A percentile compares a stretch with the other conserved stretches of the same genome.
These are phyloP conservation scores for Leishmania arabica DNA, from an alignment of 208 protist genomes.

Conservation along the genomic window DNA sequence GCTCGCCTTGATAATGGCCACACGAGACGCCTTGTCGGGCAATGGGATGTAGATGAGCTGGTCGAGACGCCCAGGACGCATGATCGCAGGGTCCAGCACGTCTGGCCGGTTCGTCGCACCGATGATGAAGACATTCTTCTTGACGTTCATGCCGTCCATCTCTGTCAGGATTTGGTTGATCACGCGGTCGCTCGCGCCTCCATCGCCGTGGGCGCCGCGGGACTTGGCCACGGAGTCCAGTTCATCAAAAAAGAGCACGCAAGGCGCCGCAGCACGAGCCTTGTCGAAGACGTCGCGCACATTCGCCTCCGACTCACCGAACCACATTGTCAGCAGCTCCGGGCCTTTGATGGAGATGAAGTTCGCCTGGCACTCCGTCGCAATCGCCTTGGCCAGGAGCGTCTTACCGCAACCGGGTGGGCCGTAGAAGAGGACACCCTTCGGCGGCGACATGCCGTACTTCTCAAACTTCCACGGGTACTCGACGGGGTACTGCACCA, in stretches of 20 bases:
- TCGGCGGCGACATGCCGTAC: conserved; percentile 99
- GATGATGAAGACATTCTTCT: conserved; percentile 99
- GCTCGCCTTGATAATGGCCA: conserved; percentile 97
- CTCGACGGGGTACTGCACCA: conserved; percentile 99
- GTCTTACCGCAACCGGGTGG: conserved; percentile 99
- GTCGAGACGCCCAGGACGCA: conserved; percentile 97
- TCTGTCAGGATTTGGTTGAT: conserved; percentile 99
- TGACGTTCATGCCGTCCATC: conserved; percentile 99
- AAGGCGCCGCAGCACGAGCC: conserved; percentile 98
- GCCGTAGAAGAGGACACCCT: conserved; percentile 98
- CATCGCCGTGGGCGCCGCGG: conserved; percentile 97
- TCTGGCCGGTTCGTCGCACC: conserved; percentile 99
- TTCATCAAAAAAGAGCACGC: conserved; percentile 99
- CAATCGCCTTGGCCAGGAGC: conserved; percentile 97
- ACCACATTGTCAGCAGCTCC: conserved; percentile 99
- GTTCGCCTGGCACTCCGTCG: conserved; percentile 99
- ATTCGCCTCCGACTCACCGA: conserved; percentile 99
- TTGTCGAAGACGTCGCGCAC: conserved; percentile 99
- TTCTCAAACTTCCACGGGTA: conserved; percentile 99
- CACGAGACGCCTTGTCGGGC: conserved; percentile 97
- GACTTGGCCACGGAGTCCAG: conserved; percentile 99
- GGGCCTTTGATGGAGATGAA: conserved; percentile 99
- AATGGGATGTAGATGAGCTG: conserved; percentile 99
- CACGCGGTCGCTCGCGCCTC: conserved; percentile 99
- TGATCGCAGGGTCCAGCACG: conserved; percentile 99